Conservation (phyloP, 768 basidiomycete genomes). For the Hydnomerulius pinastri region DNA sequence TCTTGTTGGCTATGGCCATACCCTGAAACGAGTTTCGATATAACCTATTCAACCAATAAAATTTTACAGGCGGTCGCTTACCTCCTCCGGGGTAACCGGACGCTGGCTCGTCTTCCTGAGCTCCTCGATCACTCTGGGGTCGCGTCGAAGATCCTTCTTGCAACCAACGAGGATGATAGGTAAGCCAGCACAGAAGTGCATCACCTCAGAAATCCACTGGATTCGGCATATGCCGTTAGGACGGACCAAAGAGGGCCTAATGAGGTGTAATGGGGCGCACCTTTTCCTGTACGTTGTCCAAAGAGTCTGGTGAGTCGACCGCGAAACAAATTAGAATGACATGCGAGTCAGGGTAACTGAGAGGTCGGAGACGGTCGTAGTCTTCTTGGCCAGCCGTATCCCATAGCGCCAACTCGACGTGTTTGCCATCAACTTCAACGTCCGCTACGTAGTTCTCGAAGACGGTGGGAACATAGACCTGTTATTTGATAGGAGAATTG, state of each 20-base stretch:
- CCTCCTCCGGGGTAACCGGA: slow-evolving; percentile 94
- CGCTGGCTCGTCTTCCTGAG: slow-evolving; percentile 92
- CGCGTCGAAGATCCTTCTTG: slow-evolving; percentile 98
- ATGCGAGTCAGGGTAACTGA: slow-evolving; percentile 99
- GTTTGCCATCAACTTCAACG: slow-evolving; percentile 97
- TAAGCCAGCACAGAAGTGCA: slow-evolving; percentile 93
- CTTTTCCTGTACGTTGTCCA: slow-evolving; percentile 99
- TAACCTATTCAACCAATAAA: background rate
- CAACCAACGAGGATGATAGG: slow-evolving; percentile 98
- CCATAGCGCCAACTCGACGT: slow-evolving; percentile 98
- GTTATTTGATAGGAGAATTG: background rate
- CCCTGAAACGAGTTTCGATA: slow-evolving; percentile 54
- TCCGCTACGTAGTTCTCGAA: slow-evolving; percentile 99
- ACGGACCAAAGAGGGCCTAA: slow-evolving; percentile 6
- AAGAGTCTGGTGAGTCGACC: slow-evolving; percentile 94
- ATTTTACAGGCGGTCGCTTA: slow-evolving; percentile 29
- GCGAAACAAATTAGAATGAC: slow-evolving; percentile 99
- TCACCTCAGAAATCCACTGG: slow-evolving; percentile 98
- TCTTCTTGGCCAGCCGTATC: slow-evolving; percentile 99
- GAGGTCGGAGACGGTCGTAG: slow-evolving; percentile 96
- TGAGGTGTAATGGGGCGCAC: slow-evolving; percentile 45
- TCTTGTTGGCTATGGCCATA: slow-evolving; percentile 94
- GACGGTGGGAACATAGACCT: slow-evolving; percentile 99
- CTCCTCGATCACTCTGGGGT: slow-evolving; percentile 91
- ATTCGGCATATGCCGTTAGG: slow-evolving; percentile 11